Conservation (phyloP, 2,329 filamentous ascomycete genomes). For the Scleromitrula shiraiana region DNA sequence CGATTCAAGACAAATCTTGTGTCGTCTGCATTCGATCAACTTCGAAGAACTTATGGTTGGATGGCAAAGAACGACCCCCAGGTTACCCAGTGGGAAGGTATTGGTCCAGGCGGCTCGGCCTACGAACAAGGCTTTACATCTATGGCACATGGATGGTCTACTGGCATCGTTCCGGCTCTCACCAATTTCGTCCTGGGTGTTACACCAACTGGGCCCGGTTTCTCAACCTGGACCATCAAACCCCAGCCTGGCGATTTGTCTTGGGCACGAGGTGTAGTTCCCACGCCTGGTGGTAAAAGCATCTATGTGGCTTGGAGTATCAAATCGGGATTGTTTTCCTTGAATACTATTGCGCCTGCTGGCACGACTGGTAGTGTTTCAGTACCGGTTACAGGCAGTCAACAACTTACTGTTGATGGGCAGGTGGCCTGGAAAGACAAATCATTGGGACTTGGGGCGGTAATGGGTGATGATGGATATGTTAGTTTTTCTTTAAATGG, state of each 20-base stretch:
- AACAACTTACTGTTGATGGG: constrained; percentile 16
- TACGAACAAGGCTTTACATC: constrained; percentile 42
- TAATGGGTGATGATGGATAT: constrained; percentile 2
- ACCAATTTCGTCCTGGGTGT: constrained; percentile 41
- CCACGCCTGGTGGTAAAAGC: constrained; percentile 35
- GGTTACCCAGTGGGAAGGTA: constrained; percentile 44
- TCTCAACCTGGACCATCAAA: constrained; percentile 34
- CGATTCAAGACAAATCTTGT: constrained; percentile 34
- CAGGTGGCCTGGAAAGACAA: constrained; percentile 6
- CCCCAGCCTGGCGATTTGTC: constrained; percentile 32
- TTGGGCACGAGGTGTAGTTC: constrained; percentile 39
- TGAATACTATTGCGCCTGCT: constrained; percentile 30
- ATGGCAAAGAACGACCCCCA: constrained; percentile 40
- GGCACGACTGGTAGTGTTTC: constrained; percentile 20
- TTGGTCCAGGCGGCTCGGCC: constrained; percentile 35
- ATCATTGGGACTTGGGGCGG: neutral
- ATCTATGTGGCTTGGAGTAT: constrained; percentile 34
- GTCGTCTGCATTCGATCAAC: constrained; percentile 36
- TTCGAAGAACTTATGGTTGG: constrained; percentile 41
- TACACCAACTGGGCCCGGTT: constrained; percentile 37
- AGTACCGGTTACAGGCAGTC: constrained; percentile 16
- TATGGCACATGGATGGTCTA: constrained; percentile 44
- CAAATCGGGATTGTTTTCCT: constrained; percentile 18
- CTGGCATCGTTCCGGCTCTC: constrained; percentile 41
- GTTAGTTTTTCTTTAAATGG: constrained; percentile 5